A percentile compares a stretch with the other conserved stretches of the same genome.
Evolutionary conservation across 1,284 basidiomycete genomes (phyloP).

Genomic region (Ustilago tritici): DNA sequence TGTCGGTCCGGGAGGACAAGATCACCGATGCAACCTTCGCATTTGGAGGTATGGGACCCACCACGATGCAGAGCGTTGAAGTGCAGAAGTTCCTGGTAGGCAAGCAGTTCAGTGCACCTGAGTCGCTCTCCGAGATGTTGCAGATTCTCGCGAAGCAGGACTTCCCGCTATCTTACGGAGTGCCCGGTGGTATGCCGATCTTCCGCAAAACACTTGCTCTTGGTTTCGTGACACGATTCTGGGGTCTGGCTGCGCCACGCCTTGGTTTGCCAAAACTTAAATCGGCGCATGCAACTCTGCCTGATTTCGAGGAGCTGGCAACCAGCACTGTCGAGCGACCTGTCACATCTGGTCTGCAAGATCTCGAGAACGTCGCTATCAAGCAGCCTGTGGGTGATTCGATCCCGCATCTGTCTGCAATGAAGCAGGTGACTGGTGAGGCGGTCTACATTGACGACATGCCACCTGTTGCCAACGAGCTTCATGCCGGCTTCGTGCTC

Average conservation of each 20-base stretch:
- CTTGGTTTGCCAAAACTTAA: constrained; percentile 36
- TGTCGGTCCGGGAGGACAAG: constrained; percentile 31
- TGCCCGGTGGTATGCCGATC: constrained; percentile 70
- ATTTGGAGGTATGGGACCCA: constrained; percentile 70
- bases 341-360: constrained; percentile 53
- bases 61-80: constrained; percentile 51
- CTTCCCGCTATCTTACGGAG: constrained; percentile 66
- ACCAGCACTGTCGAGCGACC: constrained; percentile 44
- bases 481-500: constrained; percentile 68
- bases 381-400: constrained; percentile 60
- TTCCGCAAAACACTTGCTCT: constrained; percentile 69
- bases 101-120: constrained; percentile 24
- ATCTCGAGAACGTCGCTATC: constrained; percentile 57
- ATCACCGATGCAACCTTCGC: constrained; percentile 62
- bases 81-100: constrained; percentile 54
- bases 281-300: constrained; percentile 12
- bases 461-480: constrained; percentile 65
- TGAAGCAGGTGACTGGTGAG: constrained; percentile 70
- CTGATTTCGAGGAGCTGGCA: constrained; percentile 52
- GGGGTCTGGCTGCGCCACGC: constrained; percentile 56
- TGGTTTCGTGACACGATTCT: constrained; percentile 70
- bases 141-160: constrained; percentile 58
- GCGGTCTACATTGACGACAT: constrained; percentile 70
- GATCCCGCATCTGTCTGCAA: constrained; percentile 66
- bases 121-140: constrained; percentile 26